phyloP scores from a whole-genome alignment of 805 yeast genomes.

The Clavispora santaluciae region DNA sequence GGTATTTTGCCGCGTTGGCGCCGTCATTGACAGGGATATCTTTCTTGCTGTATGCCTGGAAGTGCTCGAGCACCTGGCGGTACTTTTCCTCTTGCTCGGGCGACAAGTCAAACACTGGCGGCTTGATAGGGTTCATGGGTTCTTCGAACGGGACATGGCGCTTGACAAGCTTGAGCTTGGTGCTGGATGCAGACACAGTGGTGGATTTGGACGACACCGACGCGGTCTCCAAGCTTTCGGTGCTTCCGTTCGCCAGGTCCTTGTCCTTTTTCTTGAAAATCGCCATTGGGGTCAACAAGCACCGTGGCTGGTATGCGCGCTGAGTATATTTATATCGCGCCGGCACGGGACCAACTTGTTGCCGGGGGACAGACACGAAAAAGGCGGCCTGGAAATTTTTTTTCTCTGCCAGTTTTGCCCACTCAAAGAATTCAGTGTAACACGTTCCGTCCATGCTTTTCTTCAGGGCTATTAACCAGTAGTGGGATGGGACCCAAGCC shows the following conservation, averaged over 20 bases:
- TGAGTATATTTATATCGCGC: neutral
- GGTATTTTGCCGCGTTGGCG: slow-evolving; percentile 19
- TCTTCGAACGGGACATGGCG: slow-evolving; percentile 36
- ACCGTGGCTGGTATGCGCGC: neutral
- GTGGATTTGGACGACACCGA: slow-evolving; percentile 14
- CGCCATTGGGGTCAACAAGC: slow-evolving; percentile 10
- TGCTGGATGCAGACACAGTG: slow-evolving; percentile 7
- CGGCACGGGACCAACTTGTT: neutral
- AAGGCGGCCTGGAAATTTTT: neutral
- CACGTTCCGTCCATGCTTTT: too few species aligned
- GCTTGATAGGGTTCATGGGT: slow-evolving; percentile 31
- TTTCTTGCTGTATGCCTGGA: slow-evolving; percentile 20
- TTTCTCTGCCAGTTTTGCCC: neutral
- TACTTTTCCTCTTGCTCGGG: slow-evolving; percentile 30
- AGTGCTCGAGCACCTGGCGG: slow-evolving; percentile 24
- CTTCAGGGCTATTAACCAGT: too few species aligned
- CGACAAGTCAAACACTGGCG: slow-evolving; percentile 26
- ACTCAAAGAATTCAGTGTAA: too few species aligned
- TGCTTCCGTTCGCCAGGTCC: slow-evolving; percentile 6
- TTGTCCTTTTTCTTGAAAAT: slow-evolving; percentile 8
- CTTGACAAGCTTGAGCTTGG: slow-evolving; percentile 24
- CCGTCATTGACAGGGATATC: slow-evolving; percentile 29
- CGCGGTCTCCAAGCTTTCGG: slow-evolving; percentile 11
- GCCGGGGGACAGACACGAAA: neutral
- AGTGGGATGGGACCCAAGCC: too few species aligned